Conservation (phyloP, 345 rosid species). For the Tarenaya hassleriana region DNA sequence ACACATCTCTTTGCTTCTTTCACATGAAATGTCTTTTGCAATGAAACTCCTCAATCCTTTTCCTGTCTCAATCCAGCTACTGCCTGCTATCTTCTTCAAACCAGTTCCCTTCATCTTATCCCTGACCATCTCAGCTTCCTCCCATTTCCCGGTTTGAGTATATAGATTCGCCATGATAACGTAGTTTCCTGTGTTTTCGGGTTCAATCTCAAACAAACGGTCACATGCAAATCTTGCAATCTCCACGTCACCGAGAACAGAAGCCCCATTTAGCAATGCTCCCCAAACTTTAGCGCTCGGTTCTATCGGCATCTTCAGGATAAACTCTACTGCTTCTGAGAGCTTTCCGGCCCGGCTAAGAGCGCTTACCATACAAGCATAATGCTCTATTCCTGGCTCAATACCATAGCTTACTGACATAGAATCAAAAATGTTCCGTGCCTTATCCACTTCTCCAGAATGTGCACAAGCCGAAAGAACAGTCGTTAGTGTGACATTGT, state of each 20-base stretch:
- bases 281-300: slow-evolving; percentile 85
- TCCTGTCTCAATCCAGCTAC: slow-evolving; percentile 64
- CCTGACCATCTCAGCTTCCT: slow-evolving; percentile 68
- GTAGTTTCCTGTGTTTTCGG: slow-evolving; percentile 70
- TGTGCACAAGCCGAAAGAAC: slow-evolving; percentile 76
- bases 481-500: slow-evolving; percentile 63
- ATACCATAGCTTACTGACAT: slow-evolving; percentile 41
- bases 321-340: slow-evolving; percentile 62
- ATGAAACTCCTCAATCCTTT: slow-evolving; percentile 39
- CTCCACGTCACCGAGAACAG: slow-evolving; percentile 56
- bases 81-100: slow-evolving; percentile 65
- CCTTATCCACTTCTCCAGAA: slow-evolving; percentile 54
- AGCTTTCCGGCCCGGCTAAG: slow-evolving; percentile 71
- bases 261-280: slow-evolving; percentile 77
- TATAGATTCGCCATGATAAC: slow-evolving; percentile 71
- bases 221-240: slow-evolving; percentile 54
- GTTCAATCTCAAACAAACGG: slow-evolving; percentile 60
- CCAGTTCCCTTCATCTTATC: slow-evolving; percentile 51
- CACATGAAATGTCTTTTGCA: slow-evolving; percentile 39
- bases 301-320: slow-evolving; percentile 55
- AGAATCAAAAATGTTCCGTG: slow-evolving; percentile 46
- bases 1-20: slow-evolving; percentile 39
- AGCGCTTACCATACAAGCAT: slow-evolving; percentile 76
- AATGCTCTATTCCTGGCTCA: slow-evolving; percentile 64
- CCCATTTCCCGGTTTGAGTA: slow-evolving; percentile 77